phyloP scores from a whole-genome alignment of 2,329 filamentous ascomycete species.

The Stemphylium vesicarium region DNA sequence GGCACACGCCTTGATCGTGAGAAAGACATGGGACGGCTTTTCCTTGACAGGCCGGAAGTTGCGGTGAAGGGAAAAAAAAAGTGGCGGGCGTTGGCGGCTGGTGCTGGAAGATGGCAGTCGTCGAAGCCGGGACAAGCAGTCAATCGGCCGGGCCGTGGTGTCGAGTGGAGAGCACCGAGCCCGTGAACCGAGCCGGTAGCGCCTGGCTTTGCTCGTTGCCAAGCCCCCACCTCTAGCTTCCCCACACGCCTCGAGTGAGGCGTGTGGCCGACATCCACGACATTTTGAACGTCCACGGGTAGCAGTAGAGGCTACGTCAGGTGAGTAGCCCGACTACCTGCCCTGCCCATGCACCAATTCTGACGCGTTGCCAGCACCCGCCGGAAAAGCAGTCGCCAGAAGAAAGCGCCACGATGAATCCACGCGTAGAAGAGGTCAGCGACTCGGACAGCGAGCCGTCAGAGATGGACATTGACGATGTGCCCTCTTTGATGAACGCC shows the following conservation, averaged over 20 bases:
- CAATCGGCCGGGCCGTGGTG: slow-evolving; percentile 8
- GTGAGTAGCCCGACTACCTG: neutral
- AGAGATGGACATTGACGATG: slow-evolving; percentile 78
- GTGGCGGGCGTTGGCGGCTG: slow-evolving; percentile 1
- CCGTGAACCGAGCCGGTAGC: slow-evolving; percentile 8
- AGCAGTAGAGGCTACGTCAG: neutral
- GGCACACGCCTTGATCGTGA: neutral
- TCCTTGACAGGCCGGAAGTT: neutral
- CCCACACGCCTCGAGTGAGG: slow-evolving; percentile 6
- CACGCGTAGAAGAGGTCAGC: slow-evolving; percentile 90
- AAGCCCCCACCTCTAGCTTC: slow-evolving; percentile 17
- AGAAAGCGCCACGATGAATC: slow-evolving; percentile 54
- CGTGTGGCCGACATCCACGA: slow-evolving; percentile 4
- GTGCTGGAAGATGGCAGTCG: neutral
- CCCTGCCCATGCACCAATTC: neutral
- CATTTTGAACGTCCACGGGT: slow-evolving; percentile 2
- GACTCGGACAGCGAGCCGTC: slow-evolving; percentile 76
- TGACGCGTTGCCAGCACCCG: slow-evolving; percentile 44
- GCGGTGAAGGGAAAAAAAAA: slow-evolving; percentile 2
- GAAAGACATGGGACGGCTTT: neutral
- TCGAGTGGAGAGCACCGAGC: neutral
- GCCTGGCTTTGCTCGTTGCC: slow-evolving; percentile 4
- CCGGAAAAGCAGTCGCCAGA: neutral
- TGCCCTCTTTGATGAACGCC: slow-evolving; percentile 63
- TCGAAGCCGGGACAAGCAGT: slow-evolving; percentile 3